Percentiles rank a stretch among this genome's conserved stretches.
Evolutionary conservation across 208 protist species (phyloP).

Genomic region (Tritrichomonas foetus): DNA sequence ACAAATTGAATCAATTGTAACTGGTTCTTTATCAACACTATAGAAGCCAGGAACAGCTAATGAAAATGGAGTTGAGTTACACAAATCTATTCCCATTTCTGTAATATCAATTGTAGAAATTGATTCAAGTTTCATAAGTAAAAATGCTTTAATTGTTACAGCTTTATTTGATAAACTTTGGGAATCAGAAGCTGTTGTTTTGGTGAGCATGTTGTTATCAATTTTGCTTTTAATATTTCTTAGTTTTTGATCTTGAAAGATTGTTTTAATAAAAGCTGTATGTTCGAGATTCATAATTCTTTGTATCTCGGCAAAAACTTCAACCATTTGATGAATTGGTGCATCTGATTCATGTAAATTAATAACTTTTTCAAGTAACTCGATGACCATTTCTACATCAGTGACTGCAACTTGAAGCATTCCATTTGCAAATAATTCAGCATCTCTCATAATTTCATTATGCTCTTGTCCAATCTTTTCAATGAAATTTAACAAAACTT

Average conservation of each 20-base stretch:
- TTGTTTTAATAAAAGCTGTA: background rate
- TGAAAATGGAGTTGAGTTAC: background rate
- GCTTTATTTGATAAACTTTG: background rate
- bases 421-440: background rate
- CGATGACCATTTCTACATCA: background rate
- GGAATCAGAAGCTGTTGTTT: too few species aligned
- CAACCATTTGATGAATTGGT: background rate
- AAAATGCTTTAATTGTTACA: background rate
- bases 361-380: background rate
- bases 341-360: too few species aligned
- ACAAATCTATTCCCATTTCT: background rate
- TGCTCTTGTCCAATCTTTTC: background rate
- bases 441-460: background rate
- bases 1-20: background rate
- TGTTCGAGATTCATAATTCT: background rate
- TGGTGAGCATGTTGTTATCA: too few species aligned
- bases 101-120: background rate
- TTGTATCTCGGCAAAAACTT: background rate
- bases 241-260: background rate
- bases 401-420: background rate
- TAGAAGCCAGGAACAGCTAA: slow-evolving; percentile 3
- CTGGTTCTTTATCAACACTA: background rate
- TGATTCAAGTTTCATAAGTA: background rate
- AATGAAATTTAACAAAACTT: background rate
- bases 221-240: too few species aligned